phyloP scores from a whole-genome alignment of 352 stramenopile species.

The Elongisporangium anandrum region DNA sequence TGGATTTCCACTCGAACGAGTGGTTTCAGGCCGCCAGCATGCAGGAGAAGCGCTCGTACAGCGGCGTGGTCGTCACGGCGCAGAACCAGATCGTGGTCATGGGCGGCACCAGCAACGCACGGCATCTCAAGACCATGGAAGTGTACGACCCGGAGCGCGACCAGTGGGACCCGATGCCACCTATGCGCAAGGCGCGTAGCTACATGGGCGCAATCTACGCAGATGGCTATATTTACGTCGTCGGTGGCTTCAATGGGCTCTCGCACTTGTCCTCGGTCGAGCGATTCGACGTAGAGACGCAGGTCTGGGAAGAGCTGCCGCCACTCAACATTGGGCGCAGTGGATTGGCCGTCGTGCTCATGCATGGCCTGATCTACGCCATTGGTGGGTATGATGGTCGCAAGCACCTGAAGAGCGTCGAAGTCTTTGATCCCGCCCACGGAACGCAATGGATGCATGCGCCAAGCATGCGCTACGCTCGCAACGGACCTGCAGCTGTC shows the following conservation, averaged over 20 bases:
- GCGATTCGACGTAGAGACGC: slow-evolving; percentile 37
- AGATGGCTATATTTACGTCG: slow-evolving; percentile 48
- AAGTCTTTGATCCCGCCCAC: slow-evolving; percentile 41
- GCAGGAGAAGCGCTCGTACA: slow-evolving; percentile 57
- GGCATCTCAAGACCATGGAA: slow-evolving; percentile 56
- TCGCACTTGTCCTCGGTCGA: slow-evolving; percentile 53
- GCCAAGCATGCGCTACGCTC: slow-evolving; percentile 46
- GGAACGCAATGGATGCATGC: slow-evolving; percentile 41
- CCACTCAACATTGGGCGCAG: slow-evolving; percentile 47
- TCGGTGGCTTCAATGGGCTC: slow-evolving; percentile 73
- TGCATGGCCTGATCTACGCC: slow-evolving; percentile 50
- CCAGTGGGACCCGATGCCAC: slow-evolving; percentile 38
- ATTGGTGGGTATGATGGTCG: slow-evolving; percentile 66
- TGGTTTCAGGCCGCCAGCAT: slow-evolving; percentile 54
- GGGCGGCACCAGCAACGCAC: slow-evolving; percentile 52
- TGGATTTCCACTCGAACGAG: slow-evolving; percentile 58
- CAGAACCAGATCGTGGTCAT: slow-evolving; percentile 56
- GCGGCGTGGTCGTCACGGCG: slow-evolving; percentile 39
- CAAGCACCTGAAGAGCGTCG: slow-evolving; percentile 60
- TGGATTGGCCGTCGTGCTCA: slow-evolving; percentile 44
- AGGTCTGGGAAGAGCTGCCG: slow-evolving; percentile 49
- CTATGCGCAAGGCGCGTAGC: slow-evolving; percentile 54
- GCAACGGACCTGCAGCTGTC: slow-evolving; percentile 60
- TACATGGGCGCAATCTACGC: slow-evolving; percentile 54
- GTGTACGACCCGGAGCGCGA: slow-evolving; percentile 48